phyloP scores from a whole-genome alignment of 2,329 filamentous ascomycete genomes.

The Tolypocladium tundrense region DNA sequence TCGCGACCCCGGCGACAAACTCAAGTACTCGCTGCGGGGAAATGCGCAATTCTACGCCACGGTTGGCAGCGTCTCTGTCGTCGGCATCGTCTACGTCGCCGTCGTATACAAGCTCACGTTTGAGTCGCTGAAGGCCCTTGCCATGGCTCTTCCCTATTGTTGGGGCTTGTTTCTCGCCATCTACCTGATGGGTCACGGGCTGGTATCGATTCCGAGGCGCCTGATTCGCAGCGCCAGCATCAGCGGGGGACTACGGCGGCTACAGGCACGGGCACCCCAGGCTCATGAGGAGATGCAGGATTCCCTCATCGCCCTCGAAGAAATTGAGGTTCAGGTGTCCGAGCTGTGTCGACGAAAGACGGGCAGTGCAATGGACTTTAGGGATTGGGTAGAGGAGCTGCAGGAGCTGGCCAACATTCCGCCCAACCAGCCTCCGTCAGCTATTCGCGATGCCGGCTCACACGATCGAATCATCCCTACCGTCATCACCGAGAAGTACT shows the following conservation, averaged over 20 bases:
- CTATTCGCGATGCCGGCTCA: constrained; percentile 29
- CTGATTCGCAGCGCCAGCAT: constrained; percentile 73
- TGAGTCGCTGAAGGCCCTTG: constrained; percentile 64
- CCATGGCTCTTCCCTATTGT: constrained; percentile 91
- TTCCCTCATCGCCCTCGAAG: constrained; percentile 66
- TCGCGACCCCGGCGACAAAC: constrained; percentile 68
- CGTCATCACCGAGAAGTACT: constrained; percentile 84
- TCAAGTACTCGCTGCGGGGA: constrained; percentile 74
- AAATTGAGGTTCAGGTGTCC: constrained; percentile 69
- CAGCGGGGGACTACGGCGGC: constrained; percentile 58
- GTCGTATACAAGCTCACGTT: constrained; percentile 65
- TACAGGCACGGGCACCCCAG: constrained; percentile 71
- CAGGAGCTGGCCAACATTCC: constrained; percentile 64
- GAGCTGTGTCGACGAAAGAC: constrained; percentile 75
- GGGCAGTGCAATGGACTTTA: constrained; percentile 63
- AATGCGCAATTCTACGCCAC: constrained; percentile 87
- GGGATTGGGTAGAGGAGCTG: constrained; percentile 94
- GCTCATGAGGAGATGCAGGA: constrained; percentile 84
- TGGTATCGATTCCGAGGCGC: constrained; percentile 79
- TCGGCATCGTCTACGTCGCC: constrained; percentile 76
- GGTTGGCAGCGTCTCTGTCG: constrained; percentile 56
- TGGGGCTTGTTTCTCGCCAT: constrained; percentile 89
- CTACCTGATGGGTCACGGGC: constrained; percentile 93
- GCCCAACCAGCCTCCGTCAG: constrained; percentile 43
- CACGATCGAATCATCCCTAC: constrained; percentile 51